Base-by-base conservation (phyloP, 1,139 yeast genomes). In the Geotrichum aggregatum region DNA sequence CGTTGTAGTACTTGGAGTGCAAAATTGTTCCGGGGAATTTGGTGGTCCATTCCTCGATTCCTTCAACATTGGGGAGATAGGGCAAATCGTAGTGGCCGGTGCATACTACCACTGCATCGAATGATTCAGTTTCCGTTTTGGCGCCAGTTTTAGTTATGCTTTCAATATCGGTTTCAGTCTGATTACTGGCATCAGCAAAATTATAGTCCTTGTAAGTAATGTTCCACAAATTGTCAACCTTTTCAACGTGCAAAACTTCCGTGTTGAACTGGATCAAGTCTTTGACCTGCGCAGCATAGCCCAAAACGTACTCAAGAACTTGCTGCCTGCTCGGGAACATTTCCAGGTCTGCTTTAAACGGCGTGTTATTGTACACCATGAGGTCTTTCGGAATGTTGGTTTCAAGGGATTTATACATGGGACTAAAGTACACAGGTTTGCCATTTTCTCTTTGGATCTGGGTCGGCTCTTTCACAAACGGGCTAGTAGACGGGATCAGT, bases 21-120 rank as follows among this genome's bases (percentile, higher is more conserved):
- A 73, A 63, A 1, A 84, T 69, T 6, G 74, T 64, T 2, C 16
- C 38, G 14, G 85, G 83, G 56, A 67, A 71, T 28, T 67, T 64
- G 6, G 59, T 63, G 52, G 66, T 66, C 77, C 81, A 83, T 45
- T 73, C 76, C 3, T 71, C 67, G 47, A 84, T 66, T 0, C 89
- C 89, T 0, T 69, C 68, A 44, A 77, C 72, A 19, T 73, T 66
- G 0, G 88, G 88, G 36, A 80, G 65, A 58, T 60, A 76, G 0
- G 88, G 87, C 33, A 74, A 65, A 51, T 79, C 78, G 61, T 74
- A 79, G 60, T 78, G 79, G 5, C 88, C 88, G 3, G 77, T 70
- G 14, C 84, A 82, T 11, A 81, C 67, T 1, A 79, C 73, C 10
- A 83, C 77, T 6, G 79, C 82, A 59, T 82, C 86, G 59, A 72